Conservation (phyloP, 106 monocot species). For the Alisma plantagoaquatica region DNA sequence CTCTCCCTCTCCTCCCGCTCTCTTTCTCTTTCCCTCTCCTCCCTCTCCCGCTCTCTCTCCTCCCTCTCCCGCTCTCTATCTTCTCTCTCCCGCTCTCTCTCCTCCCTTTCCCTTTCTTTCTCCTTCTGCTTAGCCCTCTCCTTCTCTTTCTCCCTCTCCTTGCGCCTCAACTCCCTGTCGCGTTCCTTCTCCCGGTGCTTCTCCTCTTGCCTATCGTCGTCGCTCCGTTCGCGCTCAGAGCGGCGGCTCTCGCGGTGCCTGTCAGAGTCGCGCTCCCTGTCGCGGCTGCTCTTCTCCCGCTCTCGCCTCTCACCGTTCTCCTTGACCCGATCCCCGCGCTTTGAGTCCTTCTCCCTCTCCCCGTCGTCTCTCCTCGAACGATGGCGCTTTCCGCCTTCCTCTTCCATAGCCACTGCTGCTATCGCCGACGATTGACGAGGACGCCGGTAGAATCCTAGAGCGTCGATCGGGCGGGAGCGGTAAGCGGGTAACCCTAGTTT, state of each 20-base stretch:
- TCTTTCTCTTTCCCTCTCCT: conserved; percentile 3
- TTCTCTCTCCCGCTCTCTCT: not conserved
- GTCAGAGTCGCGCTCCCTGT: conserved; percentile 3
- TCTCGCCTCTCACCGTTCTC: no score
- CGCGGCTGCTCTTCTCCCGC: no score
- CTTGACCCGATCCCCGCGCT: conserved; percentile 11
- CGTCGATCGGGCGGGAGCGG: no score
- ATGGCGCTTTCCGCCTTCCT: conserved; percentile 4
- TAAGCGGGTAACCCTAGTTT: no score
- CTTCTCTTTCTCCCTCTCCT: conserved; percentile 12
- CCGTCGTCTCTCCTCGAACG: conserved; percentile 4
- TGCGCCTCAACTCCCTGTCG: conserved; percentile 2
- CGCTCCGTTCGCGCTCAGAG: conserved; percentile 12
- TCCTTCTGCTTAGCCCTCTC: no score
- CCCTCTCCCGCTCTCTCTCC: conserved; percentile 15
- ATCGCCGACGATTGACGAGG: no score
- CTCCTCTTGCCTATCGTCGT: conserved; percentile 5
- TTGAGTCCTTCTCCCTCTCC: conserved; percentile 18
- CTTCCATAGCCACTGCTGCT: not conserved
- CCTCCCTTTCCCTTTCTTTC: conserved; percentile 11
- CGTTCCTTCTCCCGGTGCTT: conserved; percentile 1
- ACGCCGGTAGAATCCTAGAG: no score
- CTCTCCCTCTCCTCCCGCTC: conserved; percentile 8
- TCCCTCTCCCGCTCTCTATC: not conserved
- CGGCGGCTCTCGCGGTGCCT: conserved; percentile 13